These are phyloP conservation scores for Aspergillus sp. DNA, from an alignment of 2,329 filamentous ascomycete genomes.

Conservation along the genomic window DNA sequence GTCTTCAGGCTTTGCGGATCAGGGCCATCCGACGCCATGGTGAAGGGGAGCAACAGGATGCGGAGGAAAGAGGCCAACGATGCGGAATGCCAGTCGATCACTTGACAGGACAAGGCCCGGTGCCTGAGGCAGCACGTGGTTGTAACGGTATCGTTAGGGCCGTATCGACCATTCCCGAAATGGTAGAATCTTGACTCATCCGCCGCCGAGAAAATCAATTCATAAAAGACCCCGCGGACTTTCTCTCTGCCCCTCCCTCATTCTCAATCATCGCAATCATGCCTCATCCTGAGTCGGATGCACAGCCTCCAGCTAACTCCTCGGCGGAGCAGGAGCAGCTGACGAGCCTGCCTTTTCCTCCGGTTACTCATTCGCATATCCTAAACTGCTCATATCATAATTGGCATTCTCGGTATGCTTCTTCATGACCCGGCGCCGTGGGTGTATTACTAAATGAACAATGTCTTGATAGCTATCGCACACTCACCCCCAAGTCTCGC, in stretches of 20 bases:
- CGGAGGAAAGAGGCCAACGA: conserved; percentile 10
- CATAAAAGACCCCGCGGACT: conserved; percentile 1
- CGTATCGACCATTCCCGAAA: conserved; percentile 11
- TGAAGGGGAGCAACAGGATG: conserved; percentile 14
- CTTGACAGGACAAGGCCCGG: conserved; percentile 4
- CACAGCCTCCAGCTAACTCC: conserved; percentile 10
- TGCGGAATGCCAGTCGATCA: background rate
- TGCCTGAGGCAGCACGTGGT: conserved; percentile 24
- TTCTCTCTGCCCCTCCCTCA: background rate
- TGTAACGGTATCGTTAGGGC: background rate
- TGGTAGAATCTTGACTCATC: conserved; percentile 14
- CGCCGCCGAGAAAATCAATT: conserved; percentile 2
- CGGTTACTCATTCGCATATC: conserved; percentile 81
- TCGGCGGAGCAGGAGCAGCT: conserved; percentile 15
- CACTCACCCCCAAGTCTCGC: conserved; percentile 79
- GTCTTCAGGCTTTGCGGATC: conserved; percentile 57
- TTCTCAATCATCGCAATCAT: conserved; percentile 15
- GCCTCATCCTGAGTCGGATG: conserved; percentile 30
- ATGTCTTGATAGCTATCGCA: conserved; percentile 61
- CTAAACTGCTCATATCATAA: conserved; percentile 90
- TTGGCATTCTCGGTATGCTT: conserved; percentile 74
- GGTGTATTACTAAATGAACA: conserved; percentile 11
- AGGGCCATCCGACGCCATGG: conserved; percentile 56
- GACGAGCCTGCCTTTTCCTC: conserved; percentile 68
- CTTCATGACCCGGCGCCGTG: background rate